Evolutionary conservation across 495 filamentous ascomycete genomes (phyloP).

Genomic region (Daldinia loculata): DNA sequence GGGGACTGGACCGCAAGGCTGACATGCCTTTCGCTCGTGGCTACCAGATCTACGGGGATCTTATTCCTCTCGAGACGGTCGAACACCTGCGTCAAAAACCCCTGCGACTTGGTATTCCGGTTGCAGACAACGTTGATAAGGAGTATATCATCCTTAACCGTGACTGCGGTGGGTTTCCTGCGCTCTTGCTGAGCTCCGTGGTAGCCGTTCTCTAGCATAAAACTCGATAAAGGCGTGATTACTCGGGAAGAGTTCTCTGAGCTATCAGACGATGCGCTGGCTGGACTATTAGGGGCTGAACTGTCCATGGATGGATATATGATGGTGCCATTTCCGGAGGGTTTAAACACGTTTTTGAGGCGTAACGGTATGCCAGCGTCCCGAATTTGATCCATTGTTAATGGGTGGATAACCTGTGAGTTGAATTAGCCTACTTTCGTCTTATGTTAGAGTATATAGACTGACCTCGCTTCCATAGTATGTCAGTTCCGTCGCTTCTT

Average conservation of each 20-base stretch:
- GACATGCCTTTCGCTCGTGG: conserved; percentile 52
- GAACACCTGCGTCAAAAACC: conserved; percentile 50
- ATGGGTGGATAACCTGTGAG: conserved; percentile 51
- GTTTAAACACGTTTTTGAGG: conserved; percentile 55
- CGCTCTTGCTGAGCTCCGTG: conserved; percentile 47
- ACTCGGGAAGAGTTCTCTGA: conserved; percentile 10
- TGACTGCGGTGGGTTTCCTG: conserved; percentile 51
- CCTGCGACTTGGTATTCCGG: conserved; percentile 49
- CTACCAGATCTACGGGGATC: conserved; percentile 50
- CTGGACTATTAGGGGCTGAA: conserved; percentile 20
- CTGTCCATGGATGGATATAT: conserved; percentile 46
- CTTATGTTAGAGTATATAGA: background rate
- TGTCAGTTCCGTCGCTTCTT: conserved; percentile 63
- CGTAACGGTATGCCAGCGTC: conserved; percentile 51
- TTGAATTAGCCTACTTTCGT: conserved; percentile 17
- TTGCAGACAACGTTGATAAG: conserved; percentile 53
- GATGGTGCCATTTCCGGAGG: conserved; percentile 49
- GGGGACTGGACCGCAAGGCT: conserved; percentile 51
- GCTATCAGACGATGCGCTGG: conserved; percentile 13
- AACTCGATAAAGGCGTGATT: conserved; percentile 31
- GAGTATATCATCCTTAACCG: conserved; percentile 51
- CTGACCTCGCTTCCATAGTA: conserved; percentile 61
- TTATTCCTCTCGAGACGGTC: conserved; percentile 47
- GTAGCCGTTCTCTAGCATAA: conserved; percentile 52
- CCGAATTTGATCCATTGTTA: conserved; percentile 56